Percentiles rank a stretch among this genome's conserved stretches.
phyloP scores from a whole-genome alignment of 106 monocot species.

The Vanilla planifolia region DNA sequence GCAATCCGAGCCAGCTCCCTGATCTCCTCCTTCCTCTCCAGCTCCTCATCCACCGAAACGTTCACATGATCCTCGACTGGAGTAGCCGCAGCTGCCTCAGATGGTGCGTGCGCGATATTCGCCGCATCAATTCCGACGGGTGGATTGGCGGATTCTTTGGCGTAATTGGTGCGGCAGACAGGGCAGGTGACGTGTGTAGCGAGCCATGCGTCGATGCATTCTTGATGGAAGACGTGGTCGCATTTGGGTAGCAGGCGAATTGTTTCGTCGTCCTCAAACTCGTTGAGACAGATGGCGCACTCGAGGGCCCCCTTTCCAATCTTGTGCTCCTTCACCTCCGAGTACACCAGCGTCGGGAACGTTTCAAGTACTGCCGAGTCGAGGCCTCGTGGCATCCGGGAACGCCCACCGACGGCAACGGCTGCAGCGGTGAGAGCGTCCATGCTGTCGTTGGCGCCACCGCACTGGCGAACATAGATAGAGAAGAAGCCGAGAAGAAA shows the following conservation, averaged over 20 bases:
- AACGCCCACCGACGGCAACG: neutral
- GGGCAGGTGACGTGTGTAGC: conserved; percentile 83
- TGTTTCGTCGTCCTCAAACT: conserved; percentile 87
- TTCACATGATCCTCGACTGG: conserved; percentile 13
- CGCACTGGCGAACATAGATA: conserved; percentile 29
- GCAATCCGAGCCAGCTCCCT: conserved; percentile 26
- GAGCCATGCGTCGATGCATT: conserved; percentile 94
- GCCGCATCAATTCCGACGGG: neutral
- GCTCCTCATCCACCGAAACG: conserved; percentile 7
- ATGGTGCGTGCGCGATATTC: neutral
- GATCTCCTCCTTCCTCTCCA: conserved; percentile 14
- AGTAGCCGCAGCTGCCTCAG: neutral
- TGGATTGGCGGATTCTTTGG: conserved; percentile 6
- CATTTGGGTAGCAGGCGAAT: conserved; percentile 82
- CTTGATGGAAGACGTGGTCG: conserved; percentile 82
- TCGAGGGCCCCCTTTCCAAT: conserved; percentile 61
- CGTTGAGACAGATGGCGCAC: conserved; percentile 87
- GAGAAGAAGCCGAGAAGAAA: conserved; percentile 41
- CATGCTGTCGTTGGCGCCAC: neutral
- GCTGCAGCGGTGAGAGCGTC: neutral
- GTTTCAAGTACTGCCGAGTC: conserved; percentile 35
- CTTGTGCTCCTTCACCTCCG: conserved; percentile 79
- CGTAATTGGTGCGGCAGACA: conserved; percentile 75
- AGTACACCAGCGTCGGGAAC: conserved; percentile 80
- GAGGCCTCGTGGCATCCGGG: conserved; percentile 17